Conservation (phyloP, 2,329 filamentous ascomycete species). For the Sphaerulina musiva region DNA sequence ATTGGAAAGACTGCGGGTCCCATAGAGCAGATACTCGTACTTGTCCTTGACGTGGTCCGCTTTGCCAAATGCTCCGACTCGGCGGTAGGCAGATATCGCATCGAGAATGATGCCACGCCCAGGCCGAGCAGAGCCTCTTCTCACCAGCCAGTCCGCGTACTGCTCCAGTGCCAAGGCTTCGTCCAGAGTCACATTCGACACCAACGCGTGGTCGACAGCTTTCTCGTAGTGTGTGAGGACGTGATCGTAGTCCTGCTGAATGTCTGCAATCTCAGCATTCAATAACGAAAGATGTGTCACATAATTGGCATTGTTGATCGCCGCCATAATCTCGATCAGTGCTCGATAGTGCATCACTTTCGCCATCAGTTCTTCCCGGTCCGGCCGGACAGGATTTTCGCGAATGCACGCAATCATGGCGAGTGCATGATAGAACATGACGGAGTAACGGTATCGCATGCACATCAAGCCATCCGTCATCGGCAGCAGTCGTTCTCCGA, state of each 20-base stretch:
- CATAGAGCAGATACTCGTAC: conserved; percentile 60
- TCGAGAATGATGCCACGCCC: conserved; percentile 64
- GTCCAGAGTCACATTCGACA: conserved; percentile 61
- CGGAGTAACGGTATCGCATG: conserved; percentile 39
- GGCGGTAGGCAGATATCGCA: conserved; percentile 60
- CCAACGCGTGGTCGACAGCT: conserved; percentile 63
- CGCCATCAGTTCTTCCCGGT: conserved; percentile 42
- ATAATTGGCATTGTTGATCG: conserved; percentile 64
- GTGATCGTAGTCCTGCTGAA: conserved; percentile 37
- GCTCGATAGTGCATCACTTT: conserved; percentile 52
- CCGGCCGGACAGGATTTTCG: conserved; percentile 23
- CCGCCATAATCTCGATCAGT: conserved; percentile 58
- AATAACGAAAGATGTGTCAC: conserved; percentile 61
- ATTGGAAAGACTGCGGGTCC: conserved; percentile 54
- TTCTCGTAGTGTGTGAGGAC: conserved; percentile 63
- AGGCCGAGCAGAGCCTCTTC: conserved; percentile 58
- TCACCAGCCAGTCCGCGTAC: conserved; percentile 64
- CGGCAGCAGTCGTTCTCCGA: conserved; percentile 39
- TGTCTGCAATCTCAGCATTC: conserved; percentile 61
- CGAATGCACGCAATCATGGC: conserved; percentile 39
- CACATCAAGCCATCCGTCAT: conserved; percentile 41
- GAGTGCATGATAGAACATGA: conserved; percentile 40
- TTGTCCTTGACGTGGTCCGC: conserved; percentile 61
- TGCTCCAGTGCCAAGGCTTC: conserved; percentile 68
- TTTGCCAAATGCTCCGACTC: conserved; percentile 63